Evolutionary conservation across 2,329 filamentous ascomycete genomes (phyloP), one percentile per base, ranked within the genome.

Genomic region (Alternaria sp.): DNA sequence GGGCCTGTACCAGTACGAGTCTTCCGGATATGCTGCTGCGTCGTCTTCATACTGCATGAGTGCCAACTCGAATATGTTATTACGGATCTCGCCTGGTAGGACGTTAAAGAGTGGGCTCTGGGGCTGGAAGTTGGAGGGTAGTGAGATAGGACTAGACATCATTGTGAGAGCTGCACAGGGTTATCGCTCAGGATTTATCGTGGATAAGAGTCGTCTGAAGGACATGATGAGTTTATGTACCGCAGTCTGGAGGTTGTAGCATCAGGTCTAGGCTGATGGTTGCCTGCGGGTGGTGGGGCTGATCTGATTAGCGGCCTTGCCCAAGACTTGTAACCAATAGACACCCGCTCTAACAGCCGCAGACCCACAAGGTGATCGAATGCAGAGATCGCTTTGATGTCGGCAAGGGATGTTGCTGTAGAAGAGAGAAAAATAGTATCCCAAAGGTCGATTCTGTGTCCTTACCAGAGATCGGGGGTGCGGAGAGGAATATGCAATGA

Each of bases 1-100:
- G 1, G 60, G 60, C 6, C 59, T 32, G 51, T 55, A 62, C 59
- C 59, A 62, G 34, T 59, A 59, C 7, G 59, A 62, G 32, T 59
- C 55, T 47, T 59, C 32, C 4, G 59, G 59, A 38, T 62, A 62
- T 7, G 51, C 44, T 7, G 24, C 38, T 55, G n/a, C 46, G 7
- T 54, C 26, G 26, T 62, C 59, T 52, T 62, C 59, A 26, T 59
- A 22, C 14, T 49, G 51, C 51, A 59, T 62, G 41, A 62, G 59
- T 5, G 59, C 59, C 6, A 54, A 22, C 22, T 48, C 51, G 18
- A 62, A 62, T 11, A 62, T 59, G 7, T 55, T 41, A 22, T 62
- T 62, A 14, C 59, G 51, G 26, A 62, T 59, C 41, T 62, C 59
- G 24, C 49, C 59, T 11, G 59, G 59, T 7, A 62, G 34, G 14